These are phyloP conservation scores for Coniella vitis DNA, from an alignment of 2,329 filamentous ascomycete species.

Conservation along the genomic window DNA sequence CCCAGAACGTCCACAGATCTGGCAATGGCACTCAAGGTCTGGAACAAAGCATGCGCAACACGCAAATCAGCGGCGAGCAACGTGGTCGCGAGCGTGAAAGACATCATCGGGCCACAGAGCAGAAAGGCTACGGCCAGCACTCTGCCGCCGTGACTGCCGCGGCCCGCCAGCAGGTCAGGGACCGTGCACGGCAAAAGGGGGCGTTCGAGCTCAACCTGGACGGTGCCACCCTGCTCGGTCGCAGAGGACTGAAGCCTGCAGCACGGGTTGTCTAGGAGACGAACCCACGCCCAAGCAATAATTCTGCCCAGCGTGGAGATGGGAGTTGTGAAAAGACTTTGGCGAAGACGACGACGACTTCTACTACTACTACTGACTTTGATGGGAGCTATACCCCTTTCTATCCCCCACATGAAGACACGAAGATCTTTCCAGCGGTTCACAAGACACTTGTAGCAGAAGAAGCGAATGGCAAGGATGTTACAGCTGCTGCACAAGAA, in stretches of 20 bases:
- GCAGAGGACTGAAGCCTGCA: constrained; percentile 47
- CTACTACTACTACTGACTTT: neutral
- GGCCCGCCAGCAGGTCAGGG: constrained; percentile 69
- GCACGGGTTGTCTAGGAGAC: constrained; percentile 32
- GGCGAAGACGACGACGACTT: too few species aligned
- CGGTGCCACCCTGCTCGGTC: constrained; percentile 80
- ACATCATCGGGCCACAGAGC: constrained; percentile 26
- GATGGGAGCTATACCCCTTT: neutral
- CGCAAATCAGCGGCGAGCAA: constrained; percentile 61
- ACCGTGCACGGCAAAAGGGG: constrained; percentile 62
- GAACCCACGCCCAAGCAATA: neutral
- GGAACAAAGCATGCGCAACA: constrained; percentile 80
- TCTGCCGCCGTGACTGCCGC: constrained; percentile 77
- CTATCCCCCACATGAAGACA: neutral
- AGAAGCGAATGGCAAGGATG: neutral
- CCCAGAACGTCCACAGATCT: constrained; percentile 25
- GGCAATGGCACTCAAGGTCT: constrained; percentile 56
- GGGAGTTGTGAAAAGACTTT: neutral
- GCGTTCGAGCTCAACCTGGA: constrained; percentile 89
- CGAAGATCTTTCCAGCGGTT: neutral
- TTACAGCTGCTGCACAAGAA: neutral
- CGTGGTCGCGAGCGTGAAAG: constrained; percentile 42
- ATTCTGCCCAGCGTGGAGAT: neutral
- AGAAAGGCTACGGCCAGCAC: constrained; percentile 81
- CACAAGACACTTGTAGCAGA: too few species aligned